phyloP scores from a whole-genome alignment of 805 yeast genomes.

The Limtongozyma cylindracea region DNA sequence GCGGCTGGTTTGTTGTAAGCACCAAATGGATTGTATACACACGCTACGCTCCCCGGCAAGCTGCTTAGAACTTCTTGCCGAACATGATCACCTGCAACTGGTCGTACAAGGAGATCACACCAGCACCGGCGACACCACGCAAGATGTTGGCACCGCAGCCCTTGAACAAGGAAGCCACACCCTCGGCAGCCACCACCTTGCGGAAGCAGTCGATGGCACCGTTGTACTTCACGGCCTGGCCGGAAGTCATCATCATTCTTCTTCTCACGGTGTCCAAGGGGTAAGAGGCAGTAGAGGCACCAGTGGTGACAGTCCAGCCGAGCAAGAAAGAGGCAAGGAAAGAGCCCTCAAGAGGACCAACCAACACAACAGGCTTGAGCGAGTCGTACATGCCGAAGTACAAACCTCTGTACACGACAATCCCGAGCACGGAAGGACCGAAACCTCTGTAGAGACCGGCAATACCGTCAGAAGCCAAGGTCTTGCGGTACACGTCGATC shows the following conservation, averaged over 20 bases:
- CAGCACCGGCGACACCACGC: constrained; percentile 99
- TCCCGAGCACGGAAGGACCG: constrained; percentile 96
- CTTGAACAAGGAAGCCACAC: constrained; percentile 82
- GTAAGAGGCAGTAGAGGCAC: constrained; percentile 96
- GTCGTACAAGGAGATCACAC: constrained; percentile 95
- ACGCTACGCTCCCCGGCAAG: too few species aligned
- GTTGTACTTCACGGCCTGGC: constrained; percentile 90
- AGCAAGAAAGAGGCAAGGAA: constrained; percentile 88
- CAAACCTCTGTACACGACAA: constrained; percentile 96
- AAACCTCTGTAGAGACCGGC: constrained; percentile 99
- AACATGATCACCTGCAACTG: constrained; percentile 84
- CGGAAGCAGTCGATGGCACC: constrained; percentile 88
- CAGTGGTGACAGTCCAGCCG: constrained; percentile 97
- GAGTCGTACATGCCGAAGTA: constrained; percentile 97
- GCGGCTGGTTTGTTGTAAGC: too few species aligned
- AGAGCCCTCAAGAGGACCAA: constrained; percentile 85
- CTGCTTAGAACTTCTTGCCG: constrained; percentile 63
- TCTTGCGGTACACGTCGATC: constrained; percentile 88
- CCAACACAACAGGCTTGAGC: constrained; percentile 80
- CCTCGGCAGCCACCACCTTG: constrained; percentile 89
- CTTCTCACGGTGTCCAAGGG: constrained; percentile 98
- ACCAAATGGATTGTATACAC: too few species aligned
- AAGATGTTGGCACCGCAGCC: constrained; percentile 99
- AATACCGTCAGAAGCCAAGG: constrained; percentile 86
- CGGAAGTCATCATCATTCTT: constrained; percentile 99